Evolutionary conservation across 257 asterid genomes (phyloP).

Genomic region (Oldenlandia corymbosa): DNA sequence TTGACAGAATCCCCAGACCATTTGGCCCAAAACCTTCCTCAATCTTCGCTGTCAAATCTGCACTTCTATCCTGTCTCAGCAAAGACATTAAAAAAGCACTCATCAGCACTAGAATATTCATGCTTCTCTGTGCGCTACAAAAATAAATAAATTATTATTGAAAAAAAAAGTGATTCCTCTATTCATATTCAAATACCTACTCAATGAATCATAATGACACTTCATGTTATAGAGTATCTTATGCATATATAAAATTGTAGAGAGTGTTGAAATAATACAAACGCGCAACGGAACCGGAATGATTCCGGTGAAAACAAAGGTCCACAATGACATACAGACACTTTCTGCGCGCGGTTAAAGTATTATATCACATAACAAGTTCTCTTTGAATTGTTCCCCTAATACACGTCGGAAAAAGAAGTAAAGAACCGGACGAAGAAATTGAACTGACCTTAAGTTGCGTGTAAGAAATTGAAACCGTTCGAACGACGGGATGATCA

Average conservation of each 20-base stretch:
- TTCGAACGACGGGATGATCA: constrained; percentile 37
- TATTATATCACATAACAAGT: background rate
- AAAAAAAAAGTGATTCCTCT: background rate
- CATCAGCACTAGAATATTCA: constrained; percentile 10
- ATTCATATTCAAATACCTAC: background rate
- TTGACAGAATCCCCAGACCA: constrained; percentile 75
- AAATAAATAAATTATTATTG: too few relatives aligned
- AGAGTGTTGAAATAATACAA: too few relatives aligned
- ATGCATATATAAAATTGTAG: background rate
- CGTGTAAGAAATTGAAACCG: constrained; percentile 51
- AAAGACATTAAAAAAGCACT: constrained; percentile 12
- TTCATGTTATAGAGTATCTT: background rate
- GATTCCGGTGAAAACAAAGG: background rate
- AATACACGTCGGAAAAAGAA: background rate
- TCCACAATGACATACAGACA: background rate
- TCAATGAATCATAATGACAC: background rate
- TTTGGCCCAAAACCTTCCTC: constrained; percentile 83
- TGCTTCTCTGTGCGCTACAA: background rate
- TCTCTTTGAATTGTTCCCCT: background rate
- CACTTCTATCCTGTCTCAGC: constrained; percentile 47
- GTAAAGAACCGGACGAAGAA: background rate
- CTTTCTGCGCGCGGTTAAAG: background rate
- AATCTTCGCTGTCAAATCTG: constrained; percentile 57
- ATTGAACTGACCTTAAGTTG: constrained; percentile 41
- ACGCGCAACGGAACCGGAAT: too few relatives aligned